Evolutionary conservation across 257 asterid species (phyloP), one percentile per base, ranked within the genome.

Genomic region (Pogostemon cablin): DNA sequence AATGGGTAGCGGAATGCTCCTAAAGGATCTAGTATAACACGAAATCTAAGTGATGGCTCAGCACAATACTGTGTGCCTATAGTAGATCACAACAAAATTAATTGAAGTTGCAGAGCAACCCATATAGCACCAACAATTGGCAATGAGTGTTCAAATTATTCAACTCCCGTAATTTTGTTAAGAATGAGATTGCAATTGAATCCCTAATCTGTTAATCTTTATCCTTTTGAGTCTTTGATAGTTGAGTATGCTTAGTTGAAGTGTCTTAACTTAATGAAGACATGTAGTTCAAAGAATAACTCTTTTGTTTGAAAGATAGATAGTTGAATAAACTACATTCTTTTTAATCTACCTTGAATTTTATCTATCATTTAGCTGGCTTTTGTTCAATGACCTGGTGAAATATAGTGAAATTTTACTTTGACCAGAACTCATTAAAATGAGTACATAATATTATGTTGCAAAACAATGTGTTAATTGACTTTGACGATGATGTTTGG

Each of bases 71-170:
- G 2, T 9, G 66, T 49, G 66, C 56, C 32, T 37, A 50, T 38
- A 10, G 35, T 3, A 25, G 32, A 54, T 41, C 20, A 17, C 41
- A 10, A 20, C 64, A 17, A 4, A 67, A 53, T 15, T 42, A 10
- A 20, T 17, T 40, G 11, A 53, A 34, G 4, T 17, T 53, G 40
- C 41, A 52, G 61, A 38, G 20, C 44, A 40, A 67, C 3, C 42
- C 20, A 3, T 38, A 9, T 15, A 52, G 17, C 49, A 3, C 25
- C 5, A 17, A 62, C 25, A 44, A 53, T 43, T 54, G 25, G 42
- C 46, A 41, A 49, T 12, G 35, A 20, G 17, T 46, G 44, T 65
- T 57, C 53, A 37, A 73, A 65, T 65, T 17, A 6, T 47, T 55
- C 11, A 4, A 49, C 63, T 59, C 49, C 15, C 39, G 10, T 65